Evolutionary conservation across 2,329 filamentous ascomycete genomes (phyloP), one percentile per base, ranked within the genome.

Genomic region (Eurotiales sp.): DNA sequence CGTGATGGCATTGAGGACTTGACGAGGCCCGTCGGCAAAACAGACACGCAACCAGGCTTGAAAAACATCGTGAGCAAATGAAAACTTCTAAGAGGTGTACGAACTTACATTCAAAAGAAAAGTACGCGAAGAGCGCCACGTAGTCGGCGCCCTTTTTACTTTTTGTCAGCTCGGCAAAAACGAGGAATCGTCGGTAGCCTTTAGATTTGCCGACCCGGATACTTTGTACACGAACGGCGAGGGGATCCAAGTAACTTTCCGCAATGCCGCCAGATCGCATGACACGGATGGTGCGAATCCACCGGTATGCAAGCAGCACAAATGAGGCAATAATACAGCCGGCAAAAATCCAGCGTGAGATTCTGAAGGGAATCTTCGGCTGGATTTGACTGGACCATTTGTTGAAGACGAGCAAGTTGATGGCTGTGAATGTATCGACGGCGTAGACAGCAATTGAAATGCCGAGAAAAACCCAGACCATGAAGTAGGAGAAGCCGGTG

Each of bases 291-390:
- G 92, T 90, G 49, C 87, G 83, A 43, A 95, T 65, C 74, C 88
- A 90, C 69, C 95, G 88, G 62, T 87, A 93, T 14, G 74, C 77
- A 23, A 95, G 79, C 58, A 97, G 88, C 57, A 90, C 74, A 68
- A 92, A 91, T 8, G 91, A 97, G 30, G 93, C 77, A 57, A 97
- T 86, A 65, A 99, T 97, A 68, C 91, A 96, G 51, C 83, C 82
- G 23, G 89, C 87, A 67, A 97, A 99, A 67, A 99, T 91, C 90
- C 91, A 96, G 73, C 93, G 95, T 11, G 90, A 87, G 49, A 92
- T 81, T 44, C 82, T 74, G 63, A 95, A 83, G 3, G 84, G 81
- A 58, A 97, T 86, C 36, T 82, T 80, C 1, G 90, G 90, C 60
- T 89, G 74, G 60, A 97, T 87, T 59, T 88, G 80, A 48, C 87